phyloP scores from a whole-genome alignment of 2,329 filamentous ascomycete species.

The Colletotrichum cereale region DNA sequence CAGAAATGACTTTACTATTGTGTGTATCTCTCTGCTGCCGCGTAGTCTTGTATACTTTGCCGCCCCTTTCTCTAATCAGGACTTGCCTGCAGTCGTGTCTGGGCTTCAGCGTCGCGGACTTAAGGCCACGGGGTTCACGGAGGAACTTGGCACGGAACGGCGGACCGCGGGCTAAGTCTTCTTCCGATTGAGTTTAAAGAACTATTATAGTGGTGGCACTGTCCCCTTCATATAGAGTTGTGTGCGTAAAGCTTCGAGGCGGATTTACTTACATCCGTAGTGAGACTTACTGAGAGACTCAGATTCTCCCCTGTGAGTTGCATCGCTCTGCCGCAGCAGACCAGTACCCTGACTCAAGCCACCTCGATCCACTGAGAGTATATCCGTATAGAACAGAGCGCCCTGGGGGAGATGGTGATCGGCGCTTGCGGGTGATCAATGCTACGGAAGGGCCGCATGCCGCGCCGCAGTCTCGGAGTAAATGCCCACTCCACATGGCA shows the following conservation, averaged over 20 bases:
- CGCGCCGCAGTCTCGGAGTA: constrained; percentile 10
- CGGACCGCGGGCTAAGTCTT: constrained; percentile 14
- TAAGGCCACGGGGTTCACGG: constrained; percentile 18
- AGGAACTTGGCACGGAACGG: constrained; percentile 10
- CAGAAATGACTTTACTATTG: not conserved
- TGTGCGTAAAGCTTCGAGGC: not conserved
- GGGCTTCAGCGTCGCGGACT: not conserved
- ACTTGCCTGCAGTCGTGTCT: constrained; percentile 7
- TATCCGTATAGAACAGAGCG: not conserved
- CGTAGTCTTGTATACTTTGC: constrained; percentile 23
- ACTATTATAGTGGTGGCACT: not conserved
- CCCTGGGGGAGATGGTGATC: not conserved
- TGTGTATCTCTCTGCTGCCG: not conserved
- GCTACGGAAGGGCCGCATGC: not conserved
- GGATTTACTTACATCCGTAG: not conserved
- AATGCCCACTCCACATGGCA: not conserved
- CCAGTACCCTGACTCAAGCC: no score
- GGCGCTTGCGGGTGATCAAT: not conserved
- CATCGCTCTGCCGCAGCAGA: not conserved
- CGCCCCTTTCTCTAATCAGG: constrained; percentile 6
- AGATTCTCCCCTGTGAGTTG: not conserved
- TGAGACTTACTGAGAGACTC: not conserved
- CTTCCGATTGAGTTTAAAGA: constrained; percentile 2
- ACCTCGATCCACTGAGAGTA: not conserved
- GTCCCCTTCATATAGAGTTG: not conserved